These are phyloP conservation scores for Globisporangium abappressorium DNA, from an alignment of 352 stramenopile species.

Conservation along the genomic window DNA sequence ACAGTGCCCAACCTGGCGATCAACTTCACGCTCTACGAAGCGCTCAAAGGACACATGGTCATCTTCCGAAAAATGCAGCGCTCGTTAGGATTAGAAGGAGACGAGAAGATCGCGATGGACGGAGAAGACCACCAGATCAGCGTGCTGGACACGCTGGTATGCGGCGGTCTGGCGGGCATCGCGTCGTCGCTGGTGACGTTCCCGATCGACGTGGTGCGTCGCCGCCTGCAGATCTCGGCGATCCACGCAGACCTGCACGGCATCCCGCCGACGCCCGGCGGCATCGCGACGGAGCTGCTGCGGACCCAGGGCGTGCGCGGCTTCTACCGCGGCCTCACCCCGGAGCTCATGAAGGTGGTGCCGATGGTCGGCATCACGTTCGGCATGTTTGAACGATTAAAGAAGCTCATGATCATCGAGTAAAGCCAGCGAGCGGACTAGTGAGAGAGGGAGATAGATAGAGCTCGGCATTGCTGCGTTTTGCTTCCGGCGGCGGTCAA, in stretches of 20 bases:
- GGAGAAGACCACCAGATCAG: slow-evolving; percentile 29
- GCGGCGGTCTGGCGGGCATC: slow-evolving; percentile 88
- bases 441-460: slow-evolving; percentile 6
- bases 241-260: slow-evolving; percentile 69
- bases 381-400: slow-evolving; percentile 93
- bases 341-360: slow-evolving; percentile 96
- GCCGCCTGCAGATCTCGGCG: slow-evolving; percentile 93
- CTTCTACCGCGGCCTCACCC: slow-evolving; percentile 89
- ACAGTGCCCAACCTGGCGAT: slow-evolving; percentile 96
- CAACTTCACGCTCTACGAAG: slow-evolving; percentile 95
- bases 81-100: slow-evolving; percentile 26
- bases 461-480: not conserved
- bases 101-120: slow-evolving; percentile 19
- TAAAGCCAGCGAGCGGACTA: slow-evolving; percentile 21
- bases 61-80: slow-evolving; percentile 61
- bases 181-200: slow-evolving; percentile 93
- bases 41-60: slow-evolving; percentile 88
- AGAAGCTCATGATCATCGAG: slow-evolving; percentile 85
- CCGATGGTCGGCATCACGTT: slow-evolving; percentile 98
- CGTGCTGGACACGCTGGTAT: slow-evolving; percentile 89
- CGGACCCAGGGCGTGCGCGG: slow-evolving; percentile 66
- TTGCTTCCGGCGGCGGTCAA: not conserved
- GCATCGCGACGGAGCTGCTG: slow-evolving; percentile 74
- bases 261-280: slow-evolving; percentile 64
- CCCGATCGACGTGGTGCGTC: slow-evolving; percentile 93